Base-by-base conservation (phyloP, 139 green algal species). In the Trebouxia sp. region DNA sequence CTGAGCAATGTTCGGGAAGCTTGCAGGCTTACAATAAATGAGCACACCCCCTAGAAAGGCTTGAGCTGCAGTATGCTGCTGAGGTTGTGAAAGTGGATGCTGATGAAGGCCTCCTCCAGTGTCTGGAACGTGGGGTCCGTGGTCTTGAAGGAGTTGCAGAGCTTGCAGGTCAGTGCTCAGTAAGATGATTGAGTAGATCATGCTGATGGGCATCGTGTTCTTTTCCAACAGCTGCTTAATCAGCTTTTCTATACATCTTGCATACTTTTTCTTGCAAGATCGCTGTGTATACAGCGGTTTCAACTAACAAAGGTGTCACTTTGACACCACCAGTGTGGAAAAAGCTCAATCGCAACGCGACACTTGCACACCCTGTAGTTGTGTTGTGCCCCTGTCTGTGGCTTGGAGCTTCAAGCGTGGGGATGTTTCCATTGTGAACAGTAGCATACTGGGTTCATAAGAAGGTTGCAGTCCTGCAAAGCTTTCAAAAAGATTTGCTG, bases 1-100 rank as follows among this genome's bases (percentile, higher is more conserved):
- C 30, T 22, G 53, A 65, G 53, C 53, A 65, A 65, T 65, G 53
- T 65, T 65, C 30, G 53, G 28, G 53, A 30, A 65, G 6, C 53
- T 65, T 65, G 53, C 53, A 65, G 53, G 53, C 28, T 65, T 65
- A 65, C 28, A 28, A 65, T 22, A 65, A 10, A 65, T 65, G 53
- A 65, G 53, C 53, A 65, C 53, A 32, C 53, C n/a, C 53, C 53
- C 30, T 65, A 22, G 53, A 65, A 22, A 65, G 30, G 30, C 53
- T 65, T 65, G 53, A 65, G 53, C 53, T 32, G 53, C 53, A 65
- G 47, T 53, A 53, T 17, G 47, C 47, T 53, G 47, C 47, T 53
- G 47, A 53, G 47, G 47, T 53, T 53, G 3, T 53, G 47, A 53
- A 53, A 53, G 2, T 6, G 47, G 47, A 53, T 53, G 47, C 47